These are phyloP conservation scores for Gastrodia elata DNA, from an alignment of 106 monocot genomes.

Conservation along the genomic window DNA sequence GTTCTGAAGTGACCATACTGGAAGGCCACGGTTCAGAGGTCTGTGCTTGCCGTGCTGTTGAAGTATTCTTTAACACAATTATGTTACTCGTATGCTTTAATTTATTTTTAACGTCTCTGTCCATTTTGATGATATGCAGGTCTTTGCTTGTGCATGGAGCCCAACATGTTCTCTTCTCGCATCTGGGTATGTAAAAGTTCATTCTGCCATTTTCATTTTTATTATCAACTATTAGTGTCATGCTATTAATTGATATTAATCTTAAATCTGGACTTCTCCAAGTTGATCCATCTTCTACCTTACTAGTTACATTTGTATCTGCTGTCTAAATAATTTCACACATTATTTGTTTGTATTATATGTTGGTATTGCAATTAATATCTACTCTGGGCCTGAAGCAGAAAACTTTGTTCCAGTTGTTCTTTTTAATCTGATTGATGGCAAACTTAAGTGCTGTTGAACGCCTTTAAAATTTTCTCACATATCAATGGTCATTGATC, in stretches of 20 bases:
- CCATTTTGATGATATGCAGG: slow-evolving; percentile 34
- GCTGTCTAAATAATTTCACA: not conserved
- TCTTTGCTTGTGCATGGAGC: slow-evolving; percentile 99
- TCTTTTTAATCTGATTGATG: not conserved
- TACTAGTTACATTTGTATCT: not conserved
- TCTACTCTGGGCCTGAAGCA: not conserved
- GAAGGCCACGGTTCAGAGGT: slow-evolving; percentile 99
- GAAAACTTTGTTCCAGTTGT: not conserved
- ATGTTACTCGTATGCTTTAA: not conserved
- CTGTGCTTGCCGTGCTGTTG: not conserved
- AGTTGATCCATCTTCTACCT: not conserved
- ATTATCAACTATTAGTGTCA: not conserved
- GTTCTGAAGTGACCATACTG: slow-evolving; percentile 72
- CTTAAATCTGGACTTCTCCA: not conserved
- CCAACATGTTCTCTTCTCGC: slow-evolving; percentile 80
- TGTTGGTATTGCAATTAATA: not conserved
- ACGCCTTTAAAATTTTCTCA: not conserved
- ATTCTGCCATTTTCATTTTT: not conserved
- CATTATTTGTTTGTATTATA: not conserved
- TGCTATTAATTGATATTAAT: not conserved
- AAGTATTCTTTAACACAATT: not conserved
- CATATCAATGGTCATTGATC: not conserved
- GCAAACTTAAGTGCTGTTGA: not conserved
- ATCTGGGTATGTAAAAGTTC: slow-evolving; percentile 63
- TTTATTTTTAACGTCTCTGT: not conserved